phyloP scores from a whole-genome alignment of 495 filamentous ascomycete genomes.

The Talaromyces borbonicus region DNA sequence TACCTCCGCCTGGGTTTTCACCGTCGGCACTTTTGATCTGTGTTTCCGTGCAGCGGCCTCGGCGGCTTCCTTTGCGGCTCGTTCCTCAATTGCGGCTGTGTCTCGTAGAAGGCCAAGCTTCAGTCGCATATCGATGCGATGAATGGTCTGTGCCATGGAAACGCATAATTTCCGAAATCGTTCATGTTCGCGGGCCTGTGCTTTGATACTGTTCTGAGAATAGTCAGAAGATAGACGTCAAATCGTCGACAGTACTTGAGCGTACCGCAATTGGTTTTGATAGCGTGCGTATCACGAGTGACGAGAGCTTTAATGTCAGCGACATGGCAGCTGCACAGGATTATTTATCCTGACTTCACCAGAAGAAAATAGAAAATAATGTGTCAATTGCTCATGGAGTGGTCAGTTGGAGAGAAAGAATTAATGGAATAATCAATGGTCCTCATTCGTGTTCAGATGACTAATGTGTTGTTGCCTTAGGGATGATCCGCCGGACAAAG shows the following conservation, averaged over 20 bases:
- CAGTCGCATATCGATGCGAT: conserved; percentile 89
- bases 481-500: background rate
- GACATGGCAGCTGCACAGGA: conserved; percentile 30
- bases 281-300: conserved; percentile 56
- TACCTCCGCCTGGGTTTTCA: conserved; percentile 65
- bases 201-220: conserved; percentile 78
- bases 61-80: conserved; percentile 35
- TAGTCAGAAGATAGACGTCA: conserved; percentile 32
- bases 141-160: conserved; percentile 72
- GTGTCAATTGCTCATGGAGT: background rate
- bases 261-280: conserved; percentile 66
- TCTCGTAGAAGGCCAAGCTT: conserved; percentile 80
- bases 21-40: conserved; percentile 64
- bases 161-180: conserved; percentile 69
- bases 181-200: conserved; percentile 89
- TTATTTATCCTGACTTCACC: background rate
- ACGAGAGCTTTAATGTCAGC: conserved; percentile 59
- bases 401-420: background rate
- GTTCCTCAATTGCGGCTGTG: conserved; percentile 46
- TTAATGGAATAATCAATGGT: background rate
- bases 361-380: too few relatives aligned
- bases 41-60: conserved; percentile 43
- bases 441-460: too few relatives aligned
- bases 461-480: conserved; percentile 7
- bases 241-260: background rate